These are phyloP conservation scores for Venustampulla echinocandica DNA, from an alignment of 495 filamentous ascomycete genomes.

Conservation along the genomic window DNA sequence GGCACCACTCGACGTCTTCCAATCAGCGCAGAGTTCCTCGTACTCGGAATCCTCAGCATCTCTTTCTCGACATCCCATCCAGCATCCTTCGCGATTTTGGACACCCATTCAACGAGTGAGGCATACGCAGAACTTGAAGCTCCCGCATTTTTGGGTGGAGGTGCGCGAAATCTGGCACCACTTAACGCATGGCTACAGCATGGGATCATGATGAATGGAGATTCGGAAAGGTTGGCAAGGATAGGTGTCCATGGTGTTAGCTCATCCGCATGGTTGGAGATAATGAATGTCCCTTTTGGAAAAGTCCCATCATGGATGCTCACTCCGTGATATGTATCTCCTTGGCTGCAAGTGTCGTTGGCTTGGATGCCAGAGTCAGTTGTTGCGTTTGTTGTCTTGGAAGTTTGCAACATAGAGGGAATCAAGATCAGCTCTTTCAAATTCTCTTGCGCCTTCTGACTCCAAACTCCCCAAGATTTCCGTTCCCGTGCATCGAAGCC, in stretches of 20 bases:
- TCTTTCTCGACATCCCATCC: slow-evolving; percentile 74
- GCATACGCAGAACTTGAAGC: slow-evolving; percentile 53
- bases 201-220: slow-evolving; percentile 83
- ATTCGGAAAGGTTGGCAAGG: slow-evolving; percentile 62
- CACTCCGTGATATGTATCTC: slow-evolving; percentile 10
- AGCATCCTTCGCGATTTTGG: slow-evolving; percentile 53
- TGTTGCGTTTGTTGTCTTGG: neutral
- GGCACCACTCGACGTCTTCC: slow-evolving; percentile 40
- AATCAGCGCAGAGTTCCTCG: slow-evolving; percentile 72
- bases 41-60: slow-evolving; percentile 79
- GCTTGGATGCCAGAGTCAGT: neutral
- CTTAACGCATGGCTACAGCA: slow-evolving; percentile 88
- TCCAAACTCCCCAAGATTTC: slow-evolving; percentile 75
- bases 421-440: slow-evolving; percentile 69
- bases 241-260: slow-evolving; percentile 93
- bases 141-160: slow-evolving; percentile 29
- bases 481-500: slow-evolving; percentile 82
- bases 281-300: slow-evolving; percentile 71
- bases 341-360: slow-evolving; percentile 9
- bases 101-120: slow-evolving; percentile 62
- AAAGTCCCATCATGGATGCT: slow-evolving; percentile 64
- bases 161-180: slow-evolving; percentile 63
- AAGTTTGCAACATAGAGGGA: slow-evolving; percentile 40
- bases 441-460: slow-evolving; percentile 38
- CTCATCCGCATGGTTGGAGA: slow-evolving; percentile 95